Evolutionary conservation across 2,329 filamentous ascomycete species (phyloP).

Genomic region (Diaporthe longicolla): DNA sequence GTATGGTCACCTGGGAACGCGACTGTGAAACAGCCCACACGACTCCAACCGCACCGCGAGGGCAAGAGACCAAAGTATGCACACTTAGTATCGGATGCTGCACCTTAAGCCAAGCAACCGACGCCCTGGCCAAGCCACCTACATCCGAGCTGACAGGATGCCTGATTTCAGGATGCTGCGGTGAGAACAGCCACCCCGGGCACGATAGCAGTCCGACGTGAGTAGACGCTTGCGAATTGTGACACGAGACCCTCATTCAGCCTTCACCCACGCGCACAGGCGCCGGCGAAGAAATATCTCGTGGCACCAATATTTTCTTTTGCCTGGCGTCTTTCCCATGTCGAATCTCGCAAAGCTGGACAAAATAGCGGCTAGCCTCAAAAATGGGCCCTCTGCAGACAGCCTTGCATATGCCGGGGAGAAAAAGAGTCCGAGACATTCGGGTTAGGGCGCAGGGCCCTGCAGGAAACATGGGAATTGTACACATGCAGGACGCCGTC

Average conservation of each 20-base stretch:
- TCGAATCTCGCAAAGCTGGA: conserved; percentile 11
- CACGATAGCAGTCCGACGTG: neutral
- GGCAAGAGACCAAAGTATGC: too few species aligned
- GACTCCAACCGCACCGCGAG: neutral
- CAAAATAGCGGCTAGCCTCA: conserved; percentile 6
- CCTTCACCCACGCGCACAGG: neutral
- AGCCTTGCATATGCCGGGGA: too few species aligned
- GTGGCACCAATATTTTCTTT: neutral
- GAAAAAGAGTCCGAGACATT: conserved; percentile 12
- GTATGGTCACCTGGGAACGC: neutral
- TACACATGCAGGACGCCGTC: neutral
- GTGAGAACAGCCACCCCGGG: conserved; percentile 1
- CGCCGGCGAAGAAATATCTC: conserved; percentile 11
- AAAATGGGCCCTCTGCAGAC: neutral
- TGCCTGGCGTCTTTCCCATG: neutral
- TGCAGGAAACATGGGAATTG: neutral
- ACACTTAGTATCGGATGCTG: neutral
- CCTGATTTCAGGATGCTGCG: neutral
- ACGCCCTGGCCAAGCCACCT: neutral
- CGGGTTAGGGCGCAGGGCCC: neutral
- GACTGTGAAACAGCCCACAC: neutral
- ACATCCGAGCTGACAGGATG: neutral
- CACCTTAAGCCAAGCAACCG: too few species aligned
- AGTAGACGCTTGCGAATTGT: neutral
- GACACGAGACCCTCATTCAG: conserved; percentile 8